These are phyloP conservation scores for Platanthera zijinensis DNA, from an alignment of 106 monocot genomes.

Conservation along the genomic window DNA sequence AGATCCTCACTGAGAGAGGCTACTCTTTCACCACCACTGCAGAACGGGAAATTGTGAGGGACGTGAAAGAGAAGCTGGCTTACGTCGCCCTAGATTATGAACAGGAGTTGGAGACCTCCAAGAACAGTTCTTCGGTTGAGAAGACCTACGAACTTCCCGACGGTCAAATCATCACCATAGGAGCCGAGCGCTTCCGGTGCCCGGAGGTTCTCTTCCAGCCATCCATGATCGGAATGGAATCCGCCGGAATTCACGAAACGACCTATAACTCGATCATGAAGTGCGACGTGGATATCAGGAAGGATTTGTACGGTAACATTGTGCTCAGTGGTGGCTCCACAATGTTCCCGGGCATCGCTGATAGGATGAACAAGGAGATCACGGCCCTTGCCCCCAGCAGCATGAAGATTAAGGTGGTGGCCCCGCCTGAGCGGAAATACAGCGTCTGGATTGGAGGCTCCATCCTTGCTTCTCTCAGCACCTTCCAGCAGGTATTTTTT, in stretches of 20 bases:
- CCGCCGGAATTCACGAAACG: slow-evolving; percentile 23
- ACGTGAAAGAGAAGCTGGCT: slow-evolving; percentile 28
- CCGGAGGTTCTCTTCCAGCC: slow-evolving; percentile 26
- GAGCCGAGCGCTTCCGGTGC: slow-evolving; percentile 23
- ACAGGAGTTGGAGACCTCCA: slow-evolving; percentile 24
- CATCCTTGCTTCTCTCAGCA: slow-evolving; percentile 24
- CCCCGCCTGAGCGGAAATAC: slow-evolving; percentile 23
- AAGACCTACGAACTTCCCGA: slow-evolving; percentile 24
- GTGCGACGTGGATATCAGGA: slow-evolving; percentile 27
- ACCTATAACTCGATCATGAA: slow-evolving; percentile 27
- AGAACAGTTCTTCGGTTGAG: slow-evolving; percentile 23
- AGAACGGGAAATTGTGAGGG: slow-evolving; percentile 24
- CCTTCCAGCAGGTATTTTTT: slow-evolving; percentile 20
- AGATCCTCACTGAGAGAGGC: slow-evolving; percentile 24
- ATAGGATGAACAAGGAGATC: slow-evolving; percentile 25
- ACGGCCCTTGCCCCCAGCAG: slow-evolving; percentile 23
- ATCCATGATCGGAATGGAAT: slow-evolving; percentile 26
- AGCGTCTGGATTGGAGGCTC: slow-evolving; percentile 29
- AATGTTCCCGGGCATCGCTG: slow-evolving; percentile 24
- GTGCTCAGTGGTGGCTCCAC: slow-evolving; percentile 22
- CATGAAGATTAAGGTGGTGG: slow-evolving; percentile 28
- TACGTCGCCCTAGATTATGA: slow-evolving; percentile 24
- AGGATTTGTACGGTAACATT: slow-evolving; percentile 25
- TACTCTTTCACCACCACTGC: slow-evolving; percentile 23
- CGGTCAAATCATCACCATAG: slow-evolving; percentile 24